Base-by-base conservation (phyloP, 352 stramenopile genomes). In the Pythium grandisporangium region DNA sequence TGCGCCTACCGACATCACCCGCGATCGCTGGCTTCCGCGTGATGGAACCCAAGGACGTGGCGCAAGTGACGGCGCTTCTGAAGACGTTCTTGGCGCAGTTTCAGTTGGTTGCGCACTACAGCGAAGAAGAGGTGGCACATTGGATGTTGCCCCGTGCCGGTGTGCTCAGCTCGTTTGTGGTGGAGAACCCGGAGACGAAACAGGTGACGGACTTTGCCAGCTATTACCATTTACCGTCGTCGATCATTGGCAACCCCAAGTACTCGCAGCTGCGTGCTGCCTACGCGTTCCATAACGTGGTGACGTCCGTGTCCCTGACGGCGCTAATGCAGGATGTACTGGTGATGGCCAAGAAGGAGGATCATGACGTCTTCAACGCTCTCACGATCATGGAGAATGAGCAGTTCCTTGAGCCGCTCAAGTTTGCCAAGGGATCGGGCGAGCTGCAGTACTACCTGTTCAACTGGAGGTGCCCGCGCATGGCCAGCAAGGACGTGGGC, bases 261-360 rank as follows among this genome's bases (percentile, higher is more conserved):
- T 85, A 99, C 70, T 76, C 84, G 27, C 96, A 80, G 33, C 77
- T 99, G n/a, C 84, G 88, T 60, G 96, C 96, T 1, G 96, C 91
- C n/a, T 99, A 99, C 67, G 96, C 87, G 42, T 99, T 98, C 55
- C 99, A 99, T 75, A 99, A 99, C 52, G 70, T 86, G 37, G 75
- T 73, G 23, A 89, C 61, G 13, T 77, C 70, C 11, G 61, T 86
- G 47, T 34, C 65, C 29, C 62, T 88, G 13, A 42, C 43, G 13
- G 22, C 77, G 45, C 53, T 90, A 36, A 84, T 91, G 75, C 66
- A 85, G 30, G 71, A 86, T 48, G 53, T 64, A 24, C 53, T 86
- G 5, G 44, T 84, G 1, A 55, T 80, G 54, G 66, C 72, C 37
- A 77, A 83, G 51, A 47, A 70, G 35, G 50, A 65, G 5, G 37